Percentiles rank a stretch among this genome's conserved stretches.
Conservation (phyloP, 2,329 filamentous ascomycete genomes). For the Talaromyces verruculosus region DNA sequence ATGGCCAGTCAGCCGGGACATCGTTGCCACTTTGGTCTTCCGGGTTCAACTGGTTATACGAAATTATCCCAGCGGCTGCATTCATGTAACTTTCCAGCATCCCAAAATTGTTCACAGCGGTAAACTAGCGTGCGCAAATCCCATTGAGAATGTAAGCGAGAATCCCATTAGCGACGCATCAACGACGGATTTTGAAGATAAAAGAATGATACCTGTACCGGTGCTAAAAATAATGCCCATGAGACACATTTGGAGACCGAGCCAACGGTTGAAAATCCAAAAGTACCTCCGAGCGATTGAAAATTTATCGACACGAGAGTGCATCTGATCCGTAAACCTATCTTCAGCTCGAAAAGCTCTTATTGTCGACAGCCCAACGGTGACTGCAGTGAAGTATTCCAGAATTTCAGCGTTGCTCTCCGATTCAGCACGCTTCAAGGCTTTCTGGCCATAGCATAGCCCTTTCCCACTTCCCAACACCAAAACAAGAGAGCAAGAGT, state of each 20-base stretch:
- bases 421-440: constrained; percentile 43
- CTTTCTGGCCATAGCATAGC: neutral
- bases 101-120: constrained; percentile 66
- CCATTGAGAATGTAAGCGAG: constrained; percentile 69
- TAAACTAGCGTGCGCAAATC: constrained; percentile 65
- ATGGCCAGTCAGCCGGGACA: constrained; percentile 72
- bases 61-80: constrained; percentile 70
- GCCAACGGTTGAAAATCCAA: constrained; percentile 74
- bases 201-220: constrained; percentile 61
- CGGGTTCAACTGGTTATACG: constrained; percentile 65
- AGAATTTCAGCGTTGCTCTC: constrained; percentile 74
- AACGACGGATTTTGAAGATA: constrained; percentile 62
- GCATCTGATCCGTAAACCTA: constrained; percentile 70
- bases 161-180: constrained; percentile 73
- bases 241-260: constrained; percentile 70
- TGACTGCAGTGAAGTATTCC: constrained; percentile 72
- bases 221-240: constrained; percentile 70
- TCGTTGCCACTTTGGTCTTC: constrained; percentile 63
- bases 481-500: constrained; percentile 58
- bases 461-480: constrained; percentile 43
- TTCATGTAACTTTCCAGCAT: constrained; percentile 78
- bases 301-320: constrained; percentile 66
- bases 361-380: constrained; percentile 72
- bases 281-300: constrained; percentile 64
- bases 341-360: constrained; percentile 69